A percentile compares a stretch with the other conserved stretches of the same genome.
Evolutionary conservation across 140 eudicot genomes (phyloP).

Genomic region (Bidens hawaiensis): DNA sequence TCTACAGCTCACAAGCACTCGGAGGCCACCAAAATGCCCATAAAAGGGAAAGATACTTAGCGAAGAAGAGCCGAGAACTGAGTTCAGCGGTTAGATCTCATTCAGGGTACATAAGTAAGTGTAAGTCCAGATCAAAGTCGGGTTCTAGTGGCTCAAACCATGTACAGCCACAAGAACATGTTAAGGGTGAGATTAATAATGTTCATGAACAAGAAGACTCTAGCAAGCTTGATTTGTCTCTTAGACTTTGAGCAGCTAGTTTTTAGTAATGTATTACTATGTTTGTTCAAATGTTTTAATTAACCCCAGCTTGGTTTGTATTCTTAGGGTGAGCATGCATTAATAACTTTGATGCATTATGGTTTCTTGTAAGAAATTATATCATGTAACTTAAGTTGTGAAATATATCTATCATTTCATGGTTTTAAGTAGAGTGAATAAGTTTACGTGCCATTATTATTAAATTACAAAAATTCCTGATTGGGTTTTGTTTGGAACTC

Average conservation of each 20-base stretch:
- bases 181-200: conserved; percentile 17
- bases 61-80: conserved; percentile 13
- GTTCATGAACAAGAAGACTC: conserved; percentile 32
- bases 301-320: background rate
- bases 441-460: background rate
- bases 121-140: conserved; percentile 4
- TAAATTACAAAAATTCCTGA: too few species aligned
- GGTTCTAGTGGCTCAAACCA: conserved; percentile 15
- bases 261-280: background rate
- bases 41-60: conserved; percentile 26
- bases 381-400: background rate
- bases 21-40: conserved; percentile 43
- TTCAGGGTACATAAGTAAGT: conserved; percentile 8
- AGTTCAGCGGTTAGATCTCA: conserved; percentile 14
- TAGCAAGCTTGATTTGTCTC: conserved; percentile 58
- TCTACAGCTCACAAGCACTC: conserved; percentile 33
- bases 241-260: conserved; percentile 41
- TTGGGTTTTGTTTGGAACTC: background rate
- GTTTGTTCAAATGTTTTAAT: background rate
- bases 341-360: background rate
- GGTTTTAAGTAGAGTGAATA: background rate
- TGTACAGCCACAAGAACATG: conserved; percentile 13
- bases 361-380: background rate
- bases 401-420: background rate
- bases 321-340: background rate